phyloP scores from a whole-genome alignment of 2,329 filamentous ascomycete species.

The Nannizziopsis arthrosporioides region DNA sequence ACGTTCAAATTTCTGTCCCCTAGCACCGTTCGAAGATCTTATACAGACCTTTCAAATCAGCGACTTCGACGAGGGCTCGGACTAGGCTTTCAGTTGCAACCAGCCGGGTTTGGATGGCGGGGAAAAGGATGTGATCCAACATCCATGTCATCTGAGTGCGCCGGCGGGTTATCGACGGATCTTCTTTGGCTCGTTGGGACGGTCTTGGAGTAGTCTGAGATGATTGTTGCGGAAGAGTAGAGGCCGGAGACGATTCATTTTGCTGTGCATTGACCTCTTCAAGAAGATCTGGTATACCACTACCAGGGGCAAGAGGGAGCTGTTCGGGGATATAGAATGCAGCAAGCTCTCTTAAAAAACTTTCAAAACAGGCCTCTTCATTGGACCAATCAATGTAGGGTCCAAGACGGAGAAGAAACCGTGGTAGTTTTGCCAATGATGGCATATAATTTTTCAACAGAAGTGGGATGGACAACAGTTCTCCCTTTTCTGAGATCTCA shows the following conservation, averaged over 20 bases:
- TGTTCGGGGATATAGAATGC: constrained; percentile 84
- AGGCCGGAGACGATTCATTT: background rate
- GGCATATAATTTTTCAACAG: constrained; percentile 83
- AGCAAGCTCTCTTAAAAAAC: constrained; percentile 75
- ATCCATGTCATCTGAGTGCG: constrained; percentile 59
- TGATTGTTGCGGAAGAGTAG: background rate
- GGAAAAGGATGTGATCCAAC: constrained; percentile 79
- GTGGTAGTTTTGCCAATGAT: constrained; percentile 71
- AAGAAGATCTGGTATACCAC: background rate
- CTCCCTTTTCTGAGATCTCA: constrained; percentile 64
- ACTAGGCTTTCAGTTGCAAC: constrained; percentile 71
- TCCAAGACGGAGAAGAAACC: constrained; percentile 76
- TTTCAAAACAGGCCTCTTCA: constrained; percentile 75
- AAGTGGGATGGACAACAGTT: constrained; percentile 68
- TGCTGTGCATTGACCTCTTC: constrained; percentile 18
- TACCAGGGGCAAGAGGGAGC: constrained; percentile 41
- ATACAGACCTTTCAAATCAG: constrained; percentile 85
- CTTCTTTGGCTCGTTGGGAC: constrained; percentile 40
- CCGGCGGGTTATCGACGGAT: constrained; percentile 35
- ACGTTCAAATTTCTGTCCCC: too few species aligned
- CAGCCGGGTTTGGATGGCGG: constrained; percentile 69
- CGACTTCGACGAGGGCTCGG: constrained; percentile 70
- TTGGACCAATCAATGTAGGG: constrained; percentile 78
- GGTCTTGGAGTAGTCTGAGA: constrained; percentile 16
- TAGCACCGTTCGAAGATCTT: constrained; percentile 88